phyloP scores from a whole-genome alignment of 192 early-diverging fungal species.

The Backusella mclennaniae region DNA sequence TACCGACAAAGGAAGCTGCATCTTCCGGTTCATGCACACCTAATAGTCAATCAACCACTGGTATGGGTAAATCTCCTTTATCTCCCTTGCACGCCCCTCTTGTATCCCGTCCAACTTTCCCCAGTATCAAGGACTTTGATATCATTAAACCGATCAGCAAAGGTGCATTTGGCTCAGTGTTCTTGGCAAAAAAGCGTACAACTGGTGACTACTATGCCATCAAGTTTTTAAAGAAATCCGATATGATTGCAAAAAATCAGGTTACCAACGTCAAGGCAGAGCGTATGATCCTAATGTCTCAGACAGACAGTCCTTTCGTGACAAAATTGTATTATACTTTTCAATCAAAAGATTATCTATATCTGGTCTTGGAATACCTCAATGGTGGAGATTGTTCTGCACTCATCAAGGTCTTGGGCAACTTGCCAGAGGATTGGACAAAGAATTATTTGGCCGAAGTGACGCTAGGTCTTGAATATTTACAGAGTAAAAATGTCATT shows the following conservation, averaged over 20 bases:
- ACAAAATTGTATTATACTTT: constrained; percentile 84
- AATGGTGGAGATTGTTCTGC: constrained; percentile 89
- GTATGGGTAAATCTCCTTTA: constrained; percentile 23
- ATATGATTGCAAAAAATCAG: constrained; percentile 93
- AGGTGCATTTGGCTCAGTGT: constrained; percentile 88
- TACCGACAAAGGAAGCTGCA: neutral
- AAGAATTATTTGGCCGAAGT: constrained; percentile 84
- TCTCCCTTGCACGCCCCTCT: constrained; percentile 31
- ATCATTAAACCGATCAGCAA: constrained; percentile 91
- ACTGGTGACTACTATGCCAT: constrained; percentile 89
- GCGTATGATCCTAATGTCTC: constrained; percentile 79
- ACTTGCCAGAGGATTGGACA: constrained; percentile 82
- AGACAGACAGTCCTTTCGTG: constrained; percentile 82
- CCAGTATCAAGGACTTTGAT: constrained; percentile 88
- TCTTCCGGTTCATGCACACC: constrained; percentile 9
- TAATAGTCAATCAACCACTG: neutral
- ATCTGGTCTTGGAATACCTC: constrained; percentile 87
- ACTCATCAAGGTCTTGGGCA: constrained; percentile 68
- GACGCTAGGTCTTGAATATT: constrained; percentile 81
- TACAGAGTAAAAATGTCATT: constrained; percentile 75
- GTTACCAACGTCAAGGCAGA: constrained; percentile 89
- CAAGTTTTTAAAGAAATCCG: constrained; percentile 82
- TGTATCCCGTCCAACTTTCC: constrained; percentile 51
- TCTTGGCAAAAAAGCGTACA: constrained; percentile 78
- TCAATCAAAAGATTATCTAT: constrained; percentile 81